Conservation (phyloP, 164 flowering plant genomes). For the Berberis vulgaris region DNA sequence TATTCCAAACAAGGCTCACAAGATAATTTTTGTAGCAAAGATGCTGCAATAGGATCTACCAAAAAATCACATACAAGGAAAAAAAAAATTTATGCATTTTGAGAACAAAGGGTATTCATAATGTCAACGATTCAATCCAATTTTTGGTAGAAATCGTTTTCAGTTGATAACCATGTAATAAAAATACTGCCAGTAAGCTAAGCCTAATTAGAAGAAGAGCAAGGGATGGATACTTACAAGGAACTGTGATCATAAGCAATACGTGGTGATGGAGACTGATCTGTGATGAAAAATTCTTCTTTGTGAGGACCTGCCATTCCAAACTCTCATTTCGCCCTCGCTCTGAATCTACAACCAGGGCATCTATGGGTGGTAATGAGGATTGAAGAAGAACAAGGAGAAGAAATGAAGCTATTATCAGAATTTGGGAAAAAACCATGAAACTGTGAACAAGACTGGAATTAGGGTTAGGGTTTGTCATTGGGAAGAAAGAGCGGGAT, state of each 20-base stretch:
- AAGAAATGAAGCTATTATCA: slow-evolving; percentile 3
- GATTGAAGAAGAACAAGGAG: not conserved
- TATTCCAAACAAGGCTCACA: too few relatives aligned
- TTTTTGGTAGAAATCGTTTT: not conserved
- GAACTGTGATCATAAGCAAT: slow-evolving; percentile 49
- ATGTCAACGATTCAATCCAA: not conserved
- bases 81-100: too few relatives aligned
- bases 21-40: not conserved
- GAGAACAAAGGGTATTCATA: not conserved
- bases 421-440: not conserved
- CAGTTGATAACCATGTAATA: not conserved
- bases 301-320: slow-evolving; percentile 48
- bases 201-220: not conserved
- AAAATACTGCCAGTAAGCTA: not conserved
- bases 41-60: not conserved
- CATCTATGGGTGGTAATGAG: not conserved
- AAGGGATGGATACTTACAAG: slow-evolving; percentile 32
- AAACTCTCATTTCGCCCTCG: slow-evolving; percentile 7
- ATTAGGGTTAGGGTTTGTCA: slow-evolving; percentile 5
- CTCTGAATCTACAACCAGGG: slow-evolving; percentile 3
- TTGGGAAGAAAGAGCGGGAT: not conserved
- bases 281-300: slow-evolving; percentile 47
- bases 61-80: not conserved
- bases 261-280: slow-evolving; percentile 36
- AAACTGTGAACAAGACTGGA: not conserved